Evolutionary conservation across 2,329 filamentous ascomycete genomes (phyloP), one percentile per base, ranked within the genome.

Genomic region (Nannizzia gypsea): DNA sequence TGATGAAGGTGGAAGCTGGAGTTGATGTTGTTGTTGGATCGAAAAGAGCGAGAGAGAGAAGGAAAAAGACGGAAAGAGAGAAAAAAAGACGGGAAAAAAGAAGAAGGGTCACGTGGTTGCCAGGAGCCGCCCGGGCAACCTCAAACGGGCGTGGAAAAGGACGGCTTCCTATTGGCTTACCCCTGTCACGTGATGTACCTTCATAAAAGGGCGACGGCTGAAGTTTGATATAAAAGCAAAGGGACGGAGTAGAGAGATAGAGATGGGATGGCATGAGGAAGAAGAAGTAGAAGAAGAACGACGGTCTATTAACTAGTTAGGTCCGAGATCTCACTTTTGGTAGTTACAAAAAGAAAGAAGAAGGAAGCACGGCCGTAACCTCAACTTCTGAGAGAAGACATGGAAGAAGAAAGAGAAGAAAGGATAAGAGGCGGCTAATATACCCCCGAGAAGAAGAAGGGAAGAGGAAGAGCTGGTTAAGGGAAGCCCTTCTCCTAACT

Each of bases 1-100:
- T 48, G 63, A 63, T 60, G 59, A 59, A 46, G 61, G 60, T 60
- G 42, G 60, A 24, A 56, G 34, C n/a, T 40, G 31, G 9, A 13
- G 31, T 31, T 34, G 9, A 15, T 20, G 52, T n/a, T 36, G 31
- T 20, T 22, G 48, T 52, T 31, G n/a, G 26, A 55, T 20, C 20
- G 46, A 26, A 48, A 48, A 26, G 44, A 26, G 26, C 26, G 28
- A 55, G 31, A 55, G 50, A n/a, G 31, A 26, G 31, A 55, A 26
- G 11, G 26, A 20, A 55, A 36, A 55, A 52, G 22, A 15, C 48
- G 48, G 28, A 15, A 52, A 31, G 24, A 38, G n/a, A 20, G 26
- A 55, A 55, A 20, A 55, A 36, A 55, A 52, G 22, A 15, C 48
- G 48, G 28, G 28, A 52, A 31, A 38, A 38, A 26, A 56, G 17